Conservation (phyloP, 176 grass and related monocot species). For the Cymbopogon citratus region DNA sequence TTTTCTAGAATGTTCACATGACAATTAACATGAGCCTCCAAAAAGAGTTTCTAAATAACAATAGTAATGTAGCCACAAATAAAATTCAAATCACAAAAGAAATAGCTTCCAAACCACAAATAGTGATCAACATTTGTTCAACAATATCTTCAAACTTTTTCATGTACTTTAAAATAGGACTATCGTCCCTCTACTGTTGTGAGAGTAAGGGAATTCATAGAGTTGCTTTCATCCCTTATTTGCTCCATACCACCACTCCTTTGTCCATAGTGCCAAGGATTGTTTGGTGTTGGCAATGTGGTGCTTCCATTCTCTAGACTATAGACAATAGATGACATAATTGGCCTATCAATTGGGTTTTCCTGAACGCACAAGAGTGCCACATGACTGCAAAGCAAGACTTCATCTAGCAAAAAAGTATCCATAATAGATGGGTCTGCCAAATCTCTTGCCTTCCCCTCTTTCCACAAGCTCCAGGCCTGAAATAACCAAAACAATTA, state of each 20-base stretch:
- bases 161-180: background rate
- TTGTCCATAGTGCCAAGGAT: background rate
- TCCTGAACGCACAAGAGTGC: constrained; percentile 40
- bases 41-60: background rate
- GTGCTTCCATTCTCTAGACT: constrained; percentile 31
- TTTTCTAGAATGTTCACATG: no score
- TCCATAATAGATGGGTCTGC: constrained; percentile 30
- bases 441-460: constrained; percentile 27
- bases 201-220: background rate
- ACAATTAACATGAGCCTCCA: no score
- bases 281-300: background rate
- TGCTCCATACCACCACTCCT: background rate
- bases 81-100: no score
- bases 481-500: background rate
- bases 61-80: background rate
- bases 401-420: constrained; percentile 22
- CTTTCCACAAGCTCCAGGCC: constrained; percentile 47
- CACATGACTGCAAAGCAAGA: constrained; percentile 30
- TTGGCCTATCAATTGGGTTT: constrained; percentile 35
- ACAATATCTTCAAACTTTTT: background rate
- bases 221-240: background rate
- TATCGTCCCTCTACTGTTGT: constrained; percentile 1
- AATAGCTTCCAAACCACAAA: background rate
- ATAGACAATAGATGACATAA: constrained; percentile 32
- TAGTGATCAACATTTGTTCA: background rate